Base-by-base conservation (phyloP, 768 basidiomycete genomes). In the Lyophyllum decastes region DNA sequence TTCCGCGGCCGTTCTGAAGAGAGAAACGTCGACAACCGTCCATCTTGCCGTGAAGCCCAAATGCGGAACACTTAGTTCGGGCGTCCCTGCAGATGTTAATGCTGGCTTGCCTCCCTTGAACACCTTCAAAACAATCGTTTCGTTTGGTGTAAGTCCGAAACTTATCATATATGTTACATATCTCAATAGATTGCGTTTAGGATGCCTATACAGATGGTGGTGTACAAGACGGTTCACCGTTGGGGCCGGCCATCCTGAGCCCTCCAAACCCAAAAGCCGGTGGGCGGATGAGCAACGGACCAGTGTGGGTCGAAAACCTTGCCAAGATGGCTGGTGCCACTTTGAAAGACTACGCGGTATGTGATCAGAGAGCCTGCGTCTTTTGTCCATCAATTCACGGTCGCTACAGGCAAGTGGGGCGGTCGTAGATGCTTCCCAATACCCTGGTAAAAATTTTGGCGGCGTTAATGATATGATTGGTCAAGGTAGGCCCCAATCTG, bases 281-380 rank as follows among this genome's bases (percentile, higher is more conserved):
- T 0, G 81, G 79, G 19, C 73, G 84, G 17, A 73, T 74, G 7
- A 81, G 79, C 19, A 82, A 85, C 59, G 84, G 83, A 9, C 68
- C 66, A 25, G 61, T 82, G 22, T 85, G 84, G 83, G 68, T 77
- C 7, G 81, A 84, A 58, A 55, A 77, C 49, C 67, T 84, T 2
- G 80, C 82, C 0, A 65, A 70, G 25, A 67, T 62, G 24, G 64
- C 73, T 22, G 67, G 72, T 9, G 80, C 81, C 2, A 73, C 61
- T 0, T 58, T 84, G 30, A 79, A 75, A 66, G 81, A 82, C 62
- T 85, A 82, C 38, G 81, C 83, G 7, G 84, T 83, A 55, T 17
- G 78, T 65, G 2, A 12, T 16, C 47, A 27, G 3, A 27, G 49
- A 27, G 16, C 17, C 22, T 21, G 21, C 26, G 35, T 17, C 2